Evolutionary conservation across 306 rosid species (phyloP).

Genomic region (Cicer arietinum): DNA sequence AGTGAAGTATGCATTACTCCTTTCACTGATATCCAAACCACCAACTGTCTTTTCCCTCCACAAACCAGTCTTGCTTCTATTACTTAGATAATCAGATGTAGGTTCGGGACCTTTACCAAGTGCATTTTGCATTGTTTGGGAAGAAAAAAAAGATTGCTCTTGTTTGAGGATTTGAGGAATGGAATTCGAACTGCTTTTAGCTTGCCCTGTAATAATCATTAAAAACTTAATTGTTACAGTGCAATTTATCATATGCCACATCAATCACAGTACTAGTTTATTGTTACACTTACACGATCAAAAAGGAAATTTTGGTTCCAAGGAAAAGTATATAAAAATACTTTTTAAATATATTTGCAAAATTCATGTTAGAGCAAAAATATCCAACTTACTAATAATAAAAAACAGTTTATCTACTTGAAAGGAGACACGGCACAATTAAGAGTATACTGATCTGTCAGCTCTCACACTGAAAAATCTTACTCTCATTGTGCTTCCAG

Average conservation of each 20-base stretch:
- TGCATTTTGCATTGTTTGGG: constrained; percentile 60
- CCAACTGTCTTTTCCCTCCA: constrained; percentile 60
- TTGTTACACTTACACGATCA: neutral
- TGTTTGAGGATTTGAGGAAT: constrained; percentile 56
- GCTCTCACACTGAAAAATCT: constrained; percentile 33
- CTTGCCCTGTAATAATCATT: constrained; percentile 63
- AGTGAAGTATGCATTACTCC: constrained; percentile 53
- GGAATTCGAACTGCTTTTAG: constrained; percentile 52
- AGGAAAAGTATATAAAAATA: constrained; percentile 15
- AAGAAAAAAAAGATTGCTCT: constrained; percentile 55
- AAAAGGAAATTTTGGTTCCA: constrained; percentile 12
- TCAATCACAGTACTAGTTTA: constrained; percentile 14
- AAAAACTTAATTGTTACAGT: constrained; percentile 16
- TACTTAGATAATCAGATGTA: constrained; percentile 52
- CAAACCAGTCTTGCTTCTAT: constrained; percentile 52
- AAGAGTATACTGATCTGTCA: constrained; percentile 21
- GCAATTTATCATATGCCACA: constrained; percentile 33
- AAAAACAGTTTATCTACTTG: constrained; percentile 6
- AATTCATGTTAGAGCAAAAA: constrained; percentile 9
- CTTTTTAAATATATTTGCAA: constrained; percentile 19
- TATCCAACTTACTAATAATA: constrained; percentile 9
- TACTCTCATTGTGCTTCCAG: neutral
- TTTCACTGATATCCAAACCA: constrained; percentile 56
- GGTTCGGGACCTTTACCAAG: constrained; percentile 51
- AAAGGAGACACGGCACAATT: constrained; percentile 12